Evolutionary conservation across 352 stramenopile genomes (phyloP).

Genomic region (Sclerospora graminicola): DNA sequence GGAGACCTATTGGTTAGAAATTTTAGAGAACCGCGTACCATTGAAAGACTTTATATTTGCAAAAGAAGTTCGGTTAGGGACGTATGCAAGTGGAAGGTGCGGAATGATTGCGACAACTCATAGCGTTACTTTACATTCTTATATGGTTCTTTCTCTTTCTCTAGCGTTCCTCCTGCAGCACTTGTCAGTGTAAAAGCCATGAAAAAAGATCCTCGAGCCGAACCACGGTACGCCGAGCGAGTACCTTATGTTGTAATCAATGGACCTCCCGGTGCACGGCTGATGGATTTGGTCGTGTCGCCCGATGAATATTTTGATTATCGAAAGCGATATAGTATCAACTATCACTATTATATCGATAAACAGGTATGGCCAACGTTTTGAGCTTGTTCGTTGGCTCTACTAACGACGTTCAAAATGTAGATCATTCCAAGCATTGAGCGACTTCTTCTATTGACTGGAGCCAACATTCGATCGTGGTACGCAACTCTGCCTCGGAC

Average conservation of each 20-base stretch:
- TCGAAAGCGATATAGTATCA: constrained; percentile 45
- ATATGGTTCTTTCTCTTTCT: background rate
- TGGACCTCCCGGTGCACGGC: constrained; percentile 64
- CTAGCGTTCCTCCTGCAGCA: constrained; percentile 57
- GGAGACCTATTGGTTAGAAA: constrained; percentile 50
- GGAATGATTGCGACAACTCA: too few relatives aligned
- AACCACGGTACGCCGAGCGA: constrained; percentile 76
- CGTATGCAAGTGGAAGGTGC: constrained; percentile 55
- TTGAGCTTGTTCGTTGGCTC: too few relatives aligned
- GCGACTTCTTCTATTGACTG: constrained; percentile 69
- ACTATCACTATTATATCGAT: constrained; percentile 90
- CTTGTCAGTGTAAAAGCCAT: constrained; percentile 77
- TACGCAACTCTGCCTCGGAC: constrained; percentile 49
- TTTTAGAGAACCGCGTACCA: constrained; percentile 54
- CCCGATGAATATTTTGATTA: constrained; percentile 58
- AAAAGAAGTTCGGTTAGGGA: constrained; percentile 80
- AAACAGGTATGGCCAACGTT: constrained; percentile 84
- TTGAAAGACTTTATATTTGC: constrained; percentile 76
- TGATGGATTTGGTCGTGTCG: constrained; percentile 88
- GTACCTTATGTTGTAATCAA: constrained; percentile 89
- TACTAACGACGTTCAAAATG: too few relatives aligned
- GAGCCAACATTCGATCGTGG: constrained; percentile 69
- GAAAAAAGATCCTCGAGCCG: constrained; percentile 57
- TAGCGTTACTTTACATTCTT: too few relatives aligned
- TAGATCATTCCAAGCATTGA: constrained; percentile 81